These are phyloP conservation scores for Penstemon davidsonii DNA, from an alignment of 257 asterid species.

Conservation along the genomic window DNA sequence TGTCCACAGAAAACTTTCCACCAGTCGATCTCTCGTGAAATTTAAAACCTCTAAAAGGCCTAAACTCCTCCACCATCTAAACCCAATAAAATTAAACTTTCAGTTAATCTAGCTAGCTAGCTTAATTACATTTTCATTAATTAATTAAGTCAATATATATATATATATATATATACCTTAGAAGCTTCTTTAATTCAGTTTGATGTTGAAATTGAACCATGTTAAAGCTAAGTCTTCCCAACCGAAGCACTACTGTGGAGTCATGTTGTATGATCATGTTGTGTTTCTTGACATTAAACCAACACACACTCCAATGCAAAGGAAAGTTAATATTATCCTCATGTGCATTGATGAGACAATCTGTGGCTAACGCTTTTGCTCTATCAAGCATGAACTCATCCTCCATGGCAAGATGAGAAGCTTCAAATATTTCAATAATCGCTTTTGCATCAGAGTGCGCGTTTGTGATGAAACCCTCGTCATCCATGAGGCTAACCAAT, in stretches of 20 bases:
- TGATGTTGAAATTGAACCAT: constrained; percentile 55
- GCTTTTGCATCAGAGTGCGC: constrained; percentile 22
- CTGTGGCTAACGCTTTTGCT: too few species aligned
- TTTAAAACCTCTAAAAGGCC: constrained; percentile 33
- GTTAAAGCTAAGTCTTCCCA: constrained; percentile 63
- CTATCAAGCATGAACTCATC: constrained; percentile 24
- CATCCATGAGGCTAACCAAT: constrained; percentile 31
- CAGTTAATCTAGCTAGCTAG: too few species aligned
- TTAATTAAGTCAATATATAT: too few species aligned
- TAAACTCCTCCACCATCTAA: constrained; percentile 61
- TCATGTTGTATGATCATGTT: constrained; percentile 6
- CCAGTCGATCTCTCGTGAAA: constrained; percentile 55
- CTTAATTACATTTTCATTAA: too few species aligned
- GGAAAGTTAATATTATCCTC: constrained; percentile 26
- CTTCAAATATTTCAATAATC: constrained; percentile 46
- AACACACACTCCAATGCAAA: constrained; percentile 42
- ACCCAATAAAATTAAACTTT: not conserved
- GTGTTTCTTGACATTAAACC: constrained; percentile 51
- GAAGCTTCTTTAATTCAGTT: constrained; percentile 46
- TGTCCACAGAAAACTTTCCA: constrained; percentile 56
- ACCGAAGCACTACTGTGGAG: constrained; percentile 22
- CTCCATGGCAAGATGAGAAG: constrained; percentile 45
- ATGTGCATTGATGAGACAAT: not conserved
- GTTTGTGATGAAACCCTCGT: constrained; percentile 14
- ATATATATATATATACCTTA: constrained; percentile 32